Evolutionary conservation across 1,139 yeast genomes (phyloP), one percentile per base, ranked within the genome.

Genomic region (Yamadazyma friedrichii): DNA sequence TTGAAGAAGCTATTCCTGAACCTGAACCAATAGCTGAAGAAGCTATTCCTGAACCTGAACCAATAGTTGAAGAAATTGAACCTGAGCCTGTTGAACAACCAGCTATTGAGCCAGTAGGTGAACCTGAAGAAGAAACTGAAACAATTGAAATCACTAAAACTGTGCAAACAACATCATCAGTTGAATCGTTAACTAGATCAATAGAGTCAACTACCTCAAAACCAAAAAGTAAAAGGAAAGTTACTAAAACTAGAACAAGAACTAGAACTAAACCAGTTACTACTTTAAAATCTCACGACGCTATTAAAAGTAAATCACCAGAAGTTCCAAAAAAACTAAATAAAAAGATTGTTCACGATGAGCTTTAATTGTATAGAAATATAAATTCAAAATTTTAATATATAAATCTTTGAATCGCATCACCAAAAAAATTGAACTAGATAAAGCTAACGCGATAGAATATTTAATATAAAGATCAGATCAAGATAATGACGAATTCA

Each of bases 381-480:
- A 31, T 9, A n/a, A n/a, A n/a, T 9, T 8, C 24, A 31, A 16
- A 31, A 31, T 11, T n/a, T n/a, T n/a, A n/a, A 31, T 15, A 9
- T 16, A 31, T 16, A 9, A 16, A 13, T 4, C 15, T 4, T 10
- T 31, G 17, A 28, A 12, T 28, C 9, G 13, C 15, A 28, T 15
- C 25, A 20, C 24, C 24, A 20, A 20, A 20, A 20, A 20, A n/a
- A n/a, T n/a, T n/a, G n/a, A n/a, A 20, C 24, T 5, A 20, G 24
- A 20, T 20, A n/a, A n/a, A n/a, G n/a, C 24, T 20, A 20, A 20
- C 24, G 24, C 24, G 24, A 10, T 31, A 31, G 33, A 15, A 20
- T 20, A 20, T 20, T 16, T 3, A 25, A 40, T 41, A 15, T 70
- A 82, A n/a, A n/a, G 24, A 8, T 6, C 24, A 20, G 24, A 6